phyloP scores from a whole-genome alignment of 495 filamentous ascomycete genomes.

The Trichoderma parareesei region DNA sequence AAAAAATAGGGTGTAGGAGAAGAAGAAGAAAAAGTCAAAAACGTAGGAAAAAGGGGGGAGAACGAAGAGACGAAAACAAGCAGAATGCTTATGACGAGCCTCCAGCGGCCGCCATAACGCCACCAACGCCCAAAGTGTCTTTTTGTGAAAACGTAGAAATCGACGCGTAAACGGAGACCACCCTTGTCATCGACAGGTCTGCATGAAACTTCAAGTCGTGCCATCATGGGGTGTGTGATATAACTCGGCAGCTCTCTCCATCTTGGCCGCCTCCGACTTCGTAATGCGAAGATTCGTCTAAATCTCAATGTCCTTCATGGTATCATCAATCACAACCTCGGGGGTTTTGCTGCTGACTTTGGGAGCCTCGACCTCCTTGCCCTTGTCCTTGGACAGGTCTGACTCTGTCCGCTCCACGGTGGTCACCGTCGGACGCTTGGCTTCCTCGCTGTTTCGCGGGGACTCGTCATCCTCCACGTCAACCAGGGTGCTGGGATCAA shows the following conservation, averaged over 20 bases:
- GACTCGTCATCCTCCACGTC: slow-evolving; percentile 38
- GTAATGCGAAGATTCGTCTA: slow-evolving; percentile 17
- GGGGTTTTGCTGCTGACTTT: slow-evolving; percentile 22
- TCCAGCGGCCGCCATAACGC: slow-evolving; percentile 7
- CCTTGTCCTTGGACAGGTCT: slow-evolving; percentile 22
- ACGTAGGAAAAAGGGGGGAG: not conserved
- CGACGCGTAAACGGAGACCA: slow-evolving; percentile 9
- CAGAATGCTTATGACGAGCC: slow-evolving; percentile 7
- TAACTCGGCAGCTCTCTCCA: not conserved
- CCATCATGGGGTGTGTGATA: slow-evolving; percentile 4
- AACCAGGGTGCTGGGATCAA: slow-evolving; percentile 31
- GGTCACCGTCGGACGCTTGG: slow-evolving; percentile 22
- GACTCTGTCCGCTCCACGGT: slow-evolving; percentile 17
- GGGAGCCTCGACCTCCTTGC: slow-evolving; percentile 10
- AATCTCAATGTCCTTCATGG: slow-evolving; percentile 54
- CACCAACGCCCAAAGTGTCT: slow-evolving; percentile 8
- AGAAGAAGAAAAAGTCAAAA: not conserved
- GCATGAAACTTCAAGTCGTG: not conserved
- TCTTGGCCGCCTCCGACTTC: not conserved
- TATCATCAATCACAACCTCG: slow-evolving; percentile 32
- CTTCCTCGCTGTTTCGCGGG: slow-evolving; percentile 40
- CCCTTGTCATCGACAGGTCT: not conserved
- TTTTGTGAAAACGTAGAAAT: slow-evolving; percentile 7
- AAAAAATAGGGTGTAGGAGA: not conserved
- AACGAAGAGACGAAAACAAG: not conserved